A percentile compares a stretch with the other conserved stretches of the same genome.
These are phyloP conservation scores for Neocatenulostroma microsporum DNA, from an alignment of 2,329 filamentous ascomycete species.

Conservation along the genomic window DNA sequence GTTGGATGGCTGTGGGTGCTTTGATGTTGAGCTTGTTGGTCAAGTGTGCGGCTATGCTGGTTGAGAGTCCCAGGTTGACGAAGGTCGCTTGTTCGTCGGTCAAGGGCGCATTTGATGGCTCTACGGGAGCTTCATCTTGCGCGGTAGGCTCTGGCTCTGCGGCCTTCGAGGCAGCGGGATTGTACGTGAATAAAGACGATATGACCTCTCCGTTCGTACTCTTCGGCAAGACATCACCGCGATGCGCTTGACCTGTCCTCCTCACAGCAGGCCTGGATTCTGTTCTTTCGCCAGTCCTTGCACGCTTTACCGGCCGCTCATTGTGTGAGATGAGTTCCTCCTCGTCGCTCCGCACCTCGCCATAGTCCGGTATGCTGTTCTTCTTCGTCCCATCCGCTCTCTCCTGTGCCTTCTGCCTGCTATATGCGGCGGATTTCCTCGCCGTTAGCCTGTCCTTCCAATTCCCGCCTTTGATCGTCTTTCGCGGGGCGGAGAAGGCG, in stretches of 20 bases:
- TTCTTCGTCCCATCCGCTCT: conserved; percentile 10
- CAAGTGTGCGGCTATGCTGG: conserved; percentile 71
- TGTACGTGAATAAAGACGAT: conserved; percentile 87
- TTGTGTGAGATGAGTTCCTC: conserved; percentile 15
- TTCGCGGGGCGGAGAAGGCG: conserved; percentile 55
- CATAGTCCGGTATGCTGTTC: conserved; percentile 12
- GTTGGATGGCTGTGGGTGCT: conserved; percentile 89
- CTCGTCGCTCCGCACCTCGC: conserved; percentile 15
- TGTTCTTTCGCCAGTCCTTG: conserved; percentile 12
- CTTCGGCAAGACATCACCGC: conserved; percentile 12
- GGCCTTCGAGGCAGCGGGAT: no score
- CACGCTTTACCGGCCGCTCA: conserved; percentile 12
- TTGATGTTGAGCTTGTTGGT: conserved; percentile 79
- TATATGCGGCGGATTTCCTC: conserved; percentile 57
- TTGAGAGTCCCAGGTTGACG: conserved; percentile 73
- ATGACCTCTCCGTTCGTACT: conserved; percentile 48
- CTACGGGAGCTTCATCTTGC: conserved; percentile 48
- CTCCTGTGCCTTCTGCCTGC: conserved; percentile 36
- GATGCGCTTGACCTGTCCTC: conserved; percentile 1
- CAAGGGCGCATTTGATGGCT: conserved; percentile 85
- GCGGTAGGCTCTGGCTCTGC: no score
- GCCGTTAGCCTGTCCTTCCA: conserved; percentile 86
- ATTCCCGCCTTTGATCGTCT: conserved; percentile 74
- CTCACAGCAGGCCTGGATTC: conserved; percentile 2
- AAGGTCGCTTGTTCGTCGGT: conserved; percentile 79